A percentile compares a stretch with the other conserved stretches of the same genome.
Conservation (phyloP, 208 protist species). For the Strigomonas galati region DNA sequence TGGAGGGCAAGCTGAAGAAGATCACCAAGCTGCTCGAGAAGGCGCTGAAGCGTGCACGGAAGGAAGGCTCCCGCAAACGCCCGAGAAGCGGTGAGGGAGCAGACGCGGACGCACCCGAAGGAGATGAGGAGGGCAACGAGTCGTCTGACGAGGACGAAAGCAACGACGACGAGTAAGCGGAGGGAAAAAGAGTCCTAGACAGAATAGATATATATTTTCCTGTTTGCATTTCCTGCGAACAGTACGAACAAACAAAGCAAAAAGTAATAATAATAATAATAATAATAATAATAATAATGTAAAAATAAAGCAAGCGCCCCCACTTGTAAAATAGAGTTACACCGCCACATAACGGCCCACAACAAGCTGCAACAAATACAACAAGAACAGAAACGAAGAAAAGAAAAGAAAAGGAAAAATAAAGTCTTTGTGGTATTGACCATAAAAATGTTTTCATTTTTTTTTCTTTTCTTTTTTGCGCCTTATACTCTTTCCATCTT, state of each 20-base stretch:
- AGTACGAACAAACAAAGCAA: neutral
- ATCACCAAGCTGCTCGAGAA: slow-evolving; percentile 34
- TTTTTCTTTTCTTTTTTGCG: slow-evolving; percentile 13
- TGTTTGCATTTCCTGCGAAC: neutral
- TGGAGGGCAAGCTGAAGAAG: slow-evolving; percentile 54
- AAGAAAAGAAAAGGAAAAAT: neutral
- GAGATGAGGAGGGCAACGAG: slow-evolving; percentile 12
- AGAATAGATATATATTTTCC: neutral
- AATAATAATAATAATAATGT: neutral
- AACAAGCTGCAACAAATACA: too few relatives aligned
- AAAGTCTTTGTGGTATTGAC: too few relatives aligned
- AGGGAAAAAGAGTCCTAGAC: neutral
- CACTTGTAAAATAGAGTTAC: too few relatives aligned
- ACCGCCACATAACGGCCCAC: too few relatives aligned
- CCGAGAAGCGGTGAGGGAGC: neutral
- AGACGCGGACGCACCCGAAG: neutral
- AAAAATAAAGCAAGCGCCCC: neutral
- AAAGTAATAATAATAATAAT: neutral
- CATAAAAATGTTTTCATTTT: neutral
- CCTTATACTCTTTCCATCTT: neutral
- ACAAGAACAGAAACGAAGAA: too few relatives aligned
- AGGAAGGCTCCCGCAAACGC: slow-evolving; percentile 9
- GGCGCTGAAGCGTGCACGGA: slow-evolving; percentile 19
- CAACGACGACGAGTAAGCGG: neutral
- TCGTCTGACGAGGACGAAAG: slow-evolving; percentile 4